Conservation (phyloP, 495 filamentous ascomycete species). For the Hyaloscypha hepaticicola region DNA sequence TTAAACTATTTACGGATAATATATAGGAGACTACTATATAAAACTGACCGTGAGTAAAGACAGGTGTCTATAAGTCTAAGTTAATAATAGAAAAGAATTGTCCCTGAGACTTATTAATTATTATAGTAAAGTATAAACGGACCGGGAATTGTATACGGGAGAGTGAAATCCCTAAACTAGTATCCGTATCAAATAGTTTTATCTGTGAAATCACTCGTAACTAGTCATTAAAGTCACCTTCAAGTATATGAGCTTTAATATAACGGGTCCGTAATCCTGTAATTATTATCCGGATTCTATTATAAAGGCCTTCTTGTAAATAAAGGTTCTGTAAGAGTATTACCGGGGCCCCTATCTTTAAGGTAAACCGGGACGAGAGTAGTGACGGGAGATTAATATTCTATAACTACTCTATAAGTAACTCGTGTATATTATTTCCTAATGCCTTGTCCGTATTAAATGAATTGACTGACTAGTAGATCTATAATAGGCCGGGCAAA, state of each 20-base stretch:
- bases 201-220: constrained; percentile 2
- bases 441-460: too few relatives aligned
- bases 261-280: not conserved
- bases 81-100: not conserved
- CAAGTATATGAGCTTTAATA: constrained; percentile 1
- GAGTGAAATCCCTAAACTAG: too few relatives aligned
- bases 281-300: too few relatives aligned
- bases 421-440: too few relatives aligned
- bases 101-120: too few relatives aligned
- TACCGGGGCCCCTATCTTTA: not conserved
- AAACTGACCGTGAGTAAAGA: constrained; percentile 1
- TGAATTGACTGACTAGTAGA: too few relatives aligned
- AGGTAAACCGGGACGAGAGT: not conserved
- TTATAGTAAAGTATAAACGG: too few relatives aligned
- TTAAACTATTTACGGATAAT: not conserved
- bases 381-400: not conserved
- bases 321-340: constrained; percentile 3
- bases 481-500: not conserved
- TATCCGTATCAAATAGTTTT: not conserved
- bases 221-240: not conserved
- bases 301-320: constrained; percentile 1
- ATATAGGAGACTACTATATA: not conserved
- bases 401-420: too few relatives aligned
- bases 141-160: too few relatives aligned
- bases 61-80: not conserved